phyloP scores from a whole-genome alignment of 257 asterid genomes.

The Solanum megistacrolobum region DNA sequence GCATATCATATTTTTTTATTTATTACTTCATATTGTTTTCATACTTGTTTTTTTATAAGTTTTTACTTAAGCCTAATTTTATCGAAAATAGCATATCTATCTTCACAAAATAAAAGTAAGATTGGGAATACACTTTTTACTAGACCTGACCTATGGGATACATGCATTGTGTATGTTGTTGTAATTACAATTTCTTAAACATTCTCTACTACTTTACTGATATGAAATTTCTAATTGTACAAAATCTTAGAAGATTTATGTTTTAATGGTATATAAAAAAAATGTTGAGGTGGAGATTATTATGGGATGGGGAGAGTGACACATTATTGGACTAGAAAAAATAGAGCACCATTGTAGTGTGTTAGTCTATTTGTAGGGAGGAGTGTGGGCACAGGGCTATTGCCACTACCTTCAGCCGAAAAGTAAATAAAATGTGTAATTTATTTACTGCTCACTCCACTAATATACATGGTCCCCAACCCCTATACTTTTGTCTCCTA shows the following conservation, averaged over 20 bases:
- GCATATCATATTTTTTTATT: neutral
- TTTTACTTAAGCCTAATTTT: neutral
- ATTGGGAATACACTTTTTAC: neutral
- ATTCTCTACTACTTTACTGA: neutral
- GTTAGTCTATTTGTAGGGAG: neutral
- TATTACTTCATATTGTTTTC: no score
- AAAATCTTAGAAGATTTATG: neutral
- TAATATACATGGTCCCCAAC: neutral
- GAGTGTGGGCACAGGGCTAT: neutral
- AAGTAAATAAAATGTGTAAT: neutral
- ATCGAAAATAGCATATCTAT: neutral
- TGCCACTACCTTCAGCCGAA: neutral
- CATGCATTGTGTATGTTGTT: neutral
- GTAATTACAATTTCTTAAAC: neutral
- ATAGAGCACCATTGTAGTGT: neutral
- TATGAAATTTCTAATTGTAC: neutral
- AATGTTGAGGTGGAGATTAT: neutral
- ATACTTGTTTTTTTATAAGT: neutral
- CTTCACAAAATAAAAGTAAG: neutral
- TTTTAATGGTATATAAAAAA: neutral
- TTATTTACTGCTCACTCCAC: neutral
- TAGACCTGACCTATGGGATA: neutral
- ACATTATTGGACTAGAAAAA: neutral
- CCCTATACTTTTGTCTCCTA: neutral
- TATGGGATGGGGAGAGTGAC: neutral